A percentile compares a stretch with the other conserved stretches of the same genome.
Conservation (phyloP, 2,329 filamentous ascomycete species). For the Cytospora leucostoma region DNA sequence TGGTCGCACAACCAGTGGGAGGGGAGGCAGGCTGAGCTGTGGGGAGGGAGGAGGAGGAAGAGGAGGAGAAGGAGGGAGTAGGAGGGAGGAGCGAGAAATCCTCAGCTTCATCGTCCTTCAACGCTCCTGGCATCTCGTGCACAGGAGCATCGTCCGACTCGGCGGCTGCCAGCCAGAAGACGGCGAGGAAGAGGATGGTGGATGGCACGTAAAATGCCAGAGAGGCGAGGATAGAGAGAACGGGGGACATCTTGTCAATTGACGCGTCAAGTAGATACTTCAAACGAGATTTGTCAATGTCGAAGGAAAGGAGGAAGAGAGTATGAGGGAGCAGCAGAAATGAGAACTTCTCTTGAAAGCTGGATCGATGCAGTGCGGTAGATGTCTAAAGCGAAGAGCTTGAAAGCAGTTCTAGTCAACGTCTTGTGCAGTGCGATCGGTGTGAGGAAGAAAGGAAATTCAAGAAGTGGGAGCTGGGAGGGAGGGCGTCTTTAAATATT, state of each 20-base stretch:
- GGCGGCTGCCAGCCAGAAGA: constrained; percentile 5
- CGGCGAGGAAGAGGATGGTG: neutral
- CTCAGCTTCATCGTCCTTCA: constrained; percentile 3
- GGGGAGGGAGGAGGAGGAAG: neutral
- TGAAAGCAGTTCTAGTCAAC: constrained; percentile 16
- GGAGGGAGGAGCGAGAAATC: neutral
- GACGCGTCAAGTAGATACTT: neutral
- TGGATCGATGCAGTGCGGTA: constrained; percentile 10
- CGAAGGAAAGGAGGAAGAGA: neutral
- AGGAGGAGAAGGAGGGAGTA: neutral
- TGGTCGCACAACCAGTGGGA: neutral
- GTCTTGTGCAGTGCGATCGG: constrained; percentile 4
- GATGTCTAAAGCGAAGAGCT: constrained; percentile 18
- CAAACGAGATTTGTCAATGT: neutral
- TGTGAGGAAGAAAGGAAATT: constrained; percentile 10
- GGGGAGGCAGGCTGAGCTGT: constrained; percentile 2
- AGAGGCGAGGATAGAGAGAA: neutral
- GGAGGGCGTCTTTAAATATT: neutral
- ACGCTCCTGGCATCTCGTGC: constrained; percentile 12
- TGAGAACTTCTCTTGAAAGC: constrained; percentile 11
- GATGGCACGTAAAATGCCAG: neutral
- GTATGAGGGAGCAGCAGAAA: neutral
- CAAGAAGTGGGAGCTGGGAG: constrained; percentile 1
- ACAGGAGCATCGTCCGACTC: neutral
- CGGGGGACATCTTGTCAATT: constrained; percentile 7